These are phyloP conservation scores for Brachypodium distachyon DNA, from an alignment of 202 grass and related monocot species.

Conservation along the genomic window DNA sequence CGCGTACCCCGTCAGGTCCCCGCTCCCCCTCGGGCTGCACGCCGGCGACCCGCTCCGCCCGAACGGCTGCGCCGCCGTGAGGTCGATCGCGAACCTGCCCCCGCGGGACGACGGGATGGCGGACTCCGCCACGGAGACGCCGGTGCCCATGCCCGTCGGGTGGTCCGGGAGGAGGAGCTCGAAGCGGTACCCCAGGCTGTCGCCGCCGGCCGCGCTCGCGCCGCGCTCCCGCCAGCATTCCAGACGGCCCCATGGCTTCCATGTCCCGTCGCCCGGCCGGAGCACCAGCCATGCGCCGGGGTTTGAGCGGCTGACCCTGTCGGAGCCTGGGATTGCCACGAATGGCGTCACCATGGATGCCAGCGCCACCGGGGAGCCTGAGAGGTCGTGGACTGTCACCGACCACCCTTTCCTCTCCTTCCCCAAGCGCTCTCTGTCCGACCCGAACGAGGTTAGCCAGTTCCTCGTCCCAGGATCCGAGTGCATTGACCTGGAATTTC, in stretches of 20 bases:
- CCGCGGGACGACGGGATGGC: slow-evolving; percentile 25
- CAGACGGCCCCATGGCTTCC: slow-evolving; percentile 81
- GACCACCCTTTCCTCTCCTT: slow-evolving; percentile 78
- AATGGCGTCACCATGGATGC: slow-evolving; percentile 75
- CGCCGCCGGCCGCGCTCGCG: background rate
- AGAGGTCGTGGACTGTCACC: slow-evolving; percentile 70
- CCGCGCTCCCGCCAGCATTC: slow-evolving; percentile 90
- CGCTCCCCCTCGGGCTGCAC: slow-evolving; percentile 47
- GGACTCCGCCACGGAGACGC: slow-evolving; percentile 52
- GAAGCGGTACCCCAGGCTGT: slow-evolving; percentile 64
- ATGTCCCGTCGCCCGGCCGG: slow-evolving; percentile 48
- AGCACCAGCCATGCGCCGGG: slow-evolving; percentile 66
- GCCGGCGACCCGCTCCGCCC: slow-evolving; percentile 21
- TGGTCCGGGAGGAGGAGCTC: slow-evolving; percentile 47
- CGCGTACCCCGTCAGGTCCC: slow-evolving; percentile 35
- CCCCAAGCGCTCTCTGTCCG: slow-evolving; percentile 37
- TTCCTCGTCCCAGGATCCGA: slow-evolving; percentile 25
- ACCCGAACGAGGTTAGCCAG: slow-evolving; percentile 55
- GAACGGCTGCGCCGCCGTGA: slow-evolving; percentile 33
- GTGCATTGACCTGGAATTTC: slow-evolving; percentile 39
- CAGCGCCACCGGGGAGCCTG: slow-evolving; percentile 49
- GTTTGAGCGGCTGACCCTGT: slow-evolving; percentile 58
- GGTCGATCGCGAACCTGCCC: slow-evolving; percentile 53
- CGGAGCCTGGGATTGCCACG: slow-evolving; percentile 53
- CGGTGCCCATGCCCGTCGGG: slow-evolving; percentile 21